Conservation (phyloP, 768 basidiomycete species). For the Auricularia heimuer region DNA sequence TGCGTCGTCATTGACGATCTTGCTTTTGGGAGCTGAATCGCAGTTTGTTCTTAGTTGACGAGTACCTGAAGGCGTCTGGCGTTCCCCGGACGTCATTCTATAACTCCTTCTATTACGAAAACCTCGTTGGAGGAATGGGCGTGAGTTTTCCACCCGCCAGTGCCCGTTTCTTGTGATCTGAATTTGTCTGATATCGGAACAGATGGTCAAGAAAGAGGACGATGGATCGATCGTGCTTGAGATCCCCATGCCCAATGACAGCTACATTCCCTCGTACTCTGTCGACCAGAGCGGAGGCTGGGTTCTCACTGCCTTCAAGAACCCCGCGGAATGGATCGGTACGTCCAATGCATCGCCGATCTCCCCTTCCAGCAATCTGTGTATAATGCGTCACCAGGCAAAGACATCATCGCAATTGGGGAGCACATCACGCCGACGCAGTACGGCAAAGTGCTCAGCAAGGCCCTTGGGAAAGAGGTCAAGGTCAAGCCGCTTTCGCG, state of each 20-base stretch:
- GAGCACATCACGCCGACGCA: background rate
- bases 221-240: background rate
- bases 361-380: no score
- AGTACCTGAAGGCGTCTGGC: background rate
- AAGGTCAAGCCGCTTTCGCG: background rate
- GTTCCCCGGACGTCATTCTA: background rate
- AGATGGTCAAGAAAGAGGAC: background rate
- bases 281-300: conserved; percentile 5
- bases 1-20: background rate
- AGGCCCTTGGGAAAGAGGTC: background rate
- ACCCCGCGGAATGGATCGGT: conserved; percentile 9
- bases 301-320: conserved; percentile 9
- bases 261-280: background rate
- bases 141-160: no score
- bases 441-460: background rate
- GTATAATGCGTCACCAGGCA: background rate
- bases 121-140: background rate
- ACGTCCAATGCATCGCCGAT: background rate
- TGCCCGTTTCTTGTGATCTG: no score
- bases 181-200: background rate
- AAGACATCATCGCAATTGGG: background rate
- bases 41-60: background rate
- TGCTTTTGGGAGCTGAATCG: background rate
- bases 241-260: background rate
- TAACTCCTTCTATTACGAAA: background rate